A percentile compares a stretch with the other conserved stretches of the same genome.
Conservation (phyloP, 164 flowering plant species). For the Vitis labrusca region DNA sequence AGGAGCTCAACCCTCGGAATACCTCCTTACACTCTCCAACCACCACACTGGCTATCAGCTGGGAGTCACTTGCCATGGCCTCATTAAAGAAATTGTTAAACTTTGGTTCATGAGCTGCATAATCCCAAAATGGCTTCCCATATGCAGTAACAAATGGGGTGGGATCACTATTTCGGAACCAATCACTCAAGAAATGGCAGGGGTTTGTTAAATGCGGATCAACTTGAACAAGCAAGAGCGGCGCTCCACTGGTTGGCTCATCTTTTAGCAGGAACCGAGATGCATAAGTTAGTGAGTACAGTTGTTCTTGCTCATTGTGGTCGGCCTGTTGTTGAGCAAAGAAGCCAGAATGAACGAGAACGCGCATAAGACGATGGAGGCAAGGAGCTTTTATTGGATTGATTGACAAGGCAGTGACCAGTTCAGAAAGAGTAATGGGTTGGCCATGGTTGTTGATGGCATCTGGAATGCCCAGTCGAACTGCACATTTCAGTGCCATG, state of each 20-base stretch:
- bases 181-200: slow-evolving; percentile 16
- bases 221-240: slow-evolving; percentile 21
- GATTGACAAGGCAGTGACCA: slow-evolving; percentile 18
- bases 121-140: slow-evolving; percentile 20
- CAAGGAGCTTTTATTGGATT: slow-evolving; percentile 19
- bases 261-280: slow-evolving; percentile 33
- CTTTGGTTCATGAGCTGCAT: slow-evolving; percentile 4
- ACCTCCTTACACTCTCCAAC: slow-evolving; percentile 14
- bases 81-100: slow-evolving; percentile 11
- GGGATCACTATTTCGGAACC: slow-evolving; percentile 17
- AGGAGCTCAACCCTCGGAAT: slow-evolving; percentile 22
- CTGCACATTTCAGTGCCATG: slow-evolving; percentile 34
- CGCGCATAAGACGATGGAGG: slow-evolving; percentile 34
- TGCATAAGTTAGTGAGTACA: slow-evolving; percentile 29
- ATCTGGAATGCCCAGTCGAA: slow-evolving; percentile 37
- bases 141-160: slow-evolving; percentile 25
- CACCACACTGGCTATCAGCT: slow-evolving; percentile 6
- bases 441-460: slow-evolving; percentile 32
- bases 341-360: slow-evolving; percentile 32
- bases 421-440: slow-evolving; percentile 26
- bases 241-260: slow-evolving; percentile 14
- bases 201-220: slow-evolving; percentile 24
- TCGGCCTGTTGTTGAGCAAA: not conserved
- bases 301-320: slow-evolving; percentile 9
- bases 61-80: slow-evolving; percentile 21